Evolutionary conservation across 768 basidiomycete species (phyloP), one percentile per base, ranked within the genome.

Genomic region (Tulasnella sp.): DNA sequence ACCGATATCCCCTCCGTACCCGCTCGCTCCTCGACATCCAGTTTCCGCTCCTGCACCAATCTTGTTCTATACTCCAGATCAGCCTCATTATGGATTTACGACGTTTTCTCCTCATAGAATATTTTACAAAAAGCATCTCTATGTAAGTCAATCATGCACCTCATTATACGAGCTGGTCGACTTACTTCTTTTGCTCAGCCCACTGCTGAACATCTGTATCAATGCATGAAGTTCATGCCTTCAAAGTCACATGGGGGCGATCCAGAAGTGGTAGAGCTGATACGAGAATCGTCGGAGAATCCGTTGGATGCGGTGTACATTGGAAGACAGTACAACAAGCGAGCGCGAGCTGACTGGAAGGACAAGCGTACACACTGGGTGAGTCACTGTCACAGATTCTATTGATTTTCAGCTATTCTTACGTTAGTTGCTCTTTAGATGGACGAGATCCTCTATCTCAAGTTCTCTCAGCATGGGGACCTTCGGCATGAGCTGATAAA

Each of bases 171-270:
- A n/a, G n/a, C n/a, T n/a, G n/a, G n/a, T n/a, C n/a, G n/a, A n/a
- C n/a, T n/a, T n/a, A n/a, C n/a, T n/a, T n/a, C n/a, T n/a, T n/a
- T n/a, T n/a, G n/a, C n/a, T n/a, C n/a, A n/a, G n/a, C 81, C 81
- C 1, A 81, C 77, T 1, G 85, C 80, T 8, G 63, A 78, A 58
- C 85, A 88, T 57, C 69, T 88, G n/a, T 72, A 77, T 48, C 83
- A 88, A 63, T 83, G 83, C 7, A 67, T 82, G 59, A 82, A 82
- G 54, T 44, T 45, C 41, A 15, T 76, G 32, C 43, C 54, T 2
- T 20, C 53, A 20, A 37, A 45, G 37, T 29, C 24, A n/a, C 31
- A 42, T n/a, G 69, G 70, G 2, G 62, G 67, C 19, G 66, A 68
- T 2, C 75, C 73, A 0, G 71, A 73, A 0, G 57, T 81, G 15